Evolutionary conservation across 75 land plant species (phyloP).

Genomic region (Pseudotsuga menziesii): DNA sequence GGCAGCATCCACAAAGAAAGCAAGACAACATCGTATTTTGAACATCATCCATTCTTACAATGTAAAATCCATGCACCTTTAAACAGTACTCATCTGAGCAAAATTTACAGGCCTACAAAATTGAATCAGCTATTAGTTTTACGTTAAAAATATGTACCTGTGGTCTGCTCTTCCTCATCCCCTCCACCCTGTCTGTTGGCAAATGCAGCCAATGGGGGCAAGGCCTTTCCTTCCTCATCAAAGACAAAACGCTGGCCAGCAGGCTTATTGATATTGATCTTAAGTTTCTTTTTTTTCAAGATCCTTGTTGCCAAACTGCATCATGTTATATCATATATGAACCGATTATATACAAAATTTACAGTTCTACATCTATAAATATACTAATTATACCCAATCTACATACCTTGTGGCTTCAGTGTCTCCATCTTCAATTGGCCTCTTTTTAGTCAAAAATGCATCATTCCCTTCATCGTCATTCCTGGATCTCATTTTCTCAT

Average conservation of each 20-base stretch:
- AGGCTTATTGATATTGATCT: conserved; percentile 80
- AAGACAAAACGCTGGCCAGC: conserved; percentile 67
- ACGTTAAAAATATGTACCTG: background rate
- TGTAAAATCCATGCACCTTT: background rate
- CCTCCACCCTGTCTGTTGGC: conserved; percentile 33
- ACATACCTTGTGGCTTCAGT: conserved; percentile 16
- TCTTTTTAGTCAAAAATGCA: conserved; percentile 33
- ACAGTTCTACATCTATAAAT: conserved; percentile 8
- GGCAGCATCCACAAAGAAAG: too few species aligned
- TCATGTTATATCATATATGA: background rate
- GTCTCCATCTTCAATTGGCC: conserved; percentile 12
- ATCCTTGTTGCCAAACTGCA: conserved; percentile 28
- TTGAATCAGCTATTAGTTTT: background rate
- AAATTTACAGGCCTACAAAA: background rate
- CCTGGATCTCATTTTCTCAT: conserved; percentile 17
- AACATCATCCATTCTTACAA: too few species aligned
- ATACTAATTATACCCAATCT: background rate
- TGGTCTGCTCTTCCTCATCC: conserved; percentile 8
- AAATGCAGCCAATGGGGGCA: conserved; percentile 71
- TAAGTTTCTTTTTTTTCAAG: conserved; percentile 81
- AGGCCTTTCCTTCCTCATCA: conserved; percentile 83
- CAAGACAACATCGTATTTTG: too few species aligned
- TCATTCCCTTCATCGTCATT: conserved; percentile 17
- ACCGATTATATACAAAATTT: background rate
- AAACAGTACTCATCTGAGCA: background rate